Evolutionary conservation across 352 stramenopile genomes (phyloP), one percentile per base, ranked within the genome.

Genomic region (Phytophthora constricta): DNA sequence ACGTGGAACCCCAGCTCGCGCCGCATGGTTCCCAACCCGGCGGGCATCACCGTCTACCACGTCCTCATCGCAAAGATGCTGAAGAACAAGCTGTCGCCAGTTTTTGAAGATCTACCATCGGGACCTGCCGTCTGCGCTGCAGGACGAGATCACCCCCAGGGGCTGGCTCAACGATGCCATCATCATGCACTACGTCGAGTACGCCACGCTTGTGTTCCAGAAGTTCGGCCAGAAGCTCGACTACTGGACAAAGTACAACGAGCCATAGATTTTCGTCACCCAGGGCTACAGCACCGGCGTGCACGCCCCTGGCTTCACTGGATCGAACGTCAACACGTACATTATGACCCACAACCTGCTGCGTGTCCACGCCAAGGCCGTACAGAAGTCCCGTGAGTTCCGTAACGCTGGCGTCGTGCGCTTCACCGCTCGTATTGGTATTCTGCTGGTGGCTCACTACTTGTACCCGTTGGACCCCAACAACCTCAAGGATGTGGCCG

Each of bases 81-180:
- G 19, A 56, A 27, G 27, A 45, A 68, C 33, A 73, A 77, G 54
- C 92, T 43, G 76, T n/a, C n/a, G n/a, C n/a, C n/a, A n/a, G n/a
- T n/a, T n/a, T n/a, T n/a, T 97, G 8, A 98, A 92, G 9, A 66
- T 98, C 13, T 98, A 97, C 72, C 95, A 98, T 73, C 98, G 91
- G 90, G 95, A 98, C n/a, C n/a, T n/a, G n/a, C n/a, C n/a, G n/a
- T n/a, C n/a, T n/a, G n/a, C n/a, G n/a, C n/a, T n/a, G n/a, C 73
- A 92, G 23, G 65, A 82, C 37, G 86, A 91, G 46, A 74, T 73
- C 20, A n/a, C n/a, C n/a, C n/a, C n/a, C n/a, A n/a, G n/a, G n/a
- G 93, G 92, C 5, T 88, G 69, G 70, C 61, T 88, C 5, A 76
- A 73, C 43, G 19, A 22, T 0, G 65, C 62, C 16, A 80, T 84